phyloP scores from a whole-genome alignment of 2,329 filamentous ascomycete species.

The Aspergillus aculeatus region DNA sequence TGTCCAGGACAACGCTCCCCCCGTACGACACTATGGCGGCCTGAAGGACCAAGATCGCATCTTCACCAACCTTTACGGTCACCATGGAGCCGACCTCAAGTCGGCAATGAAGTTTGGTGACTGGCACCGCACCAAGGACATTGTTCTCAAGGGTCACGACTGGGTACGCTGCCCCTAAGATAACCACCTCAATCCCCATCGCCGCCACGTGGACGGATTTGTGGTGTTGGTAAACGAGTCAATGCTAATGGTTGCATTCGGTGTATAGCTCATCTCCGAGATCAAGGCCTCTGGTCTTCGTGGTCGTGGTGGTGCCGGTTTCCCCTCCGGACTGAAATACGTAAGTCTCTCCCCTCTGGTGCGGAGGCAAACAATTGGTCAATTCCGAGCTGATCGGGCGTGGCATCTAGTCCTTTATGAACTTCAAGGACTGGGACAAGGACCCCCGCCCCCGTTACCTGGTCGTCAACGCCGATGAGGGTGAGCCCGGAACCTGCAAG shows the following conservation, averaged over 20 bases:
- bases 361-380: background rate
- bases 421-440: constrained; percentile 99
- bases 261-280: constrained; percentile 79
- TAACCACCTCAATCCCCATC: background rate
- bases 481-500: constrained; percentile 98
- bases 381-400: background rate
- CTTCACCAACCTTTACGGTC: constrained; percentile 97
- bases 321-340: constrained; percentile 98
- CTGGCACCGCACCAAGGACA: constrained; percentile 99
- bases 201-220: background rate
- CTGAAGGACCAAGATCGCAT: constrained; percentile 96
- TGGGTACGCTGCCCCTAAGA: constrained; percentile 57
- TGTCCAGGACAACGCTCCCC: constrained; percentile 64
- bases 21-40: constrained; percentile 73
- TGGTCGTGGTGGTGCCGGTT: constrained; percentile 94
- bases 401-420: constrained; percentile 90
- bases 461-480: constrained; percentile 97
- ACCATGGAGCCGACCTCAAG: constrained; percentile 86
- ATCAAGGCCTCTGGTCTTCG: constrained; percentile 94
- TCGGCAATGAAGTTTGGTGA: constrained; percentile 97
- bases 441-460: constrained; percentile 93
- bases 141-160: constrained; percentile 92
- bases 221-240: background rate
- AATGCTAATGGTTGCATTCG: constrained; percentile 25
- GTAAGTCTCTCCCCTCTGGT: constrained; percentile 54